Percentiles rank a stretch among this genome's conserved stretches.
phyloP scores from a whole-genome alignment of 108 stramenopile species.

The Fragilaria crotonensis region DNA sequence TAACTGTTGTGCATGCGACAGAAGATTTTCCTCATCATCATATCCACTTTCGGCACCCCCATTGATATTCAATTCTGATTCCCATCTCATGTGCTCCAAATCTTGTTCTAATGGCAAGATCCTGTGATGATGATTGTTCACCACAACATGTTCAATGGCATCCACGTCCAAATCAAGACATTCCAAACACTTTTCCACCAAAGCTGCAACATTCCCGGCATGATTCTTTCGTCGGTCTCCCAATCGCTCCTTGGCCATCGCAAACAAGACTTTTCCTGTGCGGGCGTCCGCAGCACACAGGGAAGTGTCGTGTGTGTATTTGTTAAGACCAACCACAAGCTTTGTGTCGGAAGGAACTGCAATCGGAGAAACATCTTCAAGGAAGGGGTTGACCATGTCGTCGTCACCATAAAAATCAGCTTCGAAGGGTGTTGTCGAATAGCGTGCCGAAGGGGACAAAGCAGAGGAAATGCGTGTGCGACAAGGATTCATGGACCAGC shows the following conservation, averaged over 20 bases:
- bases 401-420: constrained; percentile 47
- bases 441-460: no score
- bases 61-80: constrained; percentile 64
- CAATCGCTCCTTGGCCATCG: constrained; percentile 84
- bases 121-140: constrained; percentile 94
- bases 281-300: constrained; percentile 74
- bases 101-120: constrained; percentile 66
- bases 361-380: constrained; percentile 21
- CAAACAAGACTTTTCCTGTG: constrained; percentile 79
- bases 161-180: constrained; percentile 67
- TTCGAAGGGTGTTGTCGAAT: constrained; percentile 67
- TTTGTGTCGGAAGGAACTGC: constrained; percentile 45
- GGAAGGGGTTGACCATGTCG: constrained; percentile 41
- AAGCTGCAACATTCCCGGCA: constrained; percentile 71
- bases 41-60: constrained; percentile 61
- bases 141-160: constrained; percentile 69
- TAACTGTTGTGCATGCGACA: constrained; percentile 24
- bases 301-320: constrained; percentile 88
- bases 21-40: constrained; percentile 59
- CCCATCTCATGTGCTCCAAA: constrained; percentile 66
- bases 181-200: constrained; percentile 79
- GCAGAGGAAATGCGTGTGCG: no score
- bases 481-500: no score
- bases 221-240: constrained; percentile 79
- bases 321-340: constrained; percentile 87